phyloP scores from a whole-genome alignment of 1,284 basidiomycete genomes.

The Coniophora puteana region DNA sequence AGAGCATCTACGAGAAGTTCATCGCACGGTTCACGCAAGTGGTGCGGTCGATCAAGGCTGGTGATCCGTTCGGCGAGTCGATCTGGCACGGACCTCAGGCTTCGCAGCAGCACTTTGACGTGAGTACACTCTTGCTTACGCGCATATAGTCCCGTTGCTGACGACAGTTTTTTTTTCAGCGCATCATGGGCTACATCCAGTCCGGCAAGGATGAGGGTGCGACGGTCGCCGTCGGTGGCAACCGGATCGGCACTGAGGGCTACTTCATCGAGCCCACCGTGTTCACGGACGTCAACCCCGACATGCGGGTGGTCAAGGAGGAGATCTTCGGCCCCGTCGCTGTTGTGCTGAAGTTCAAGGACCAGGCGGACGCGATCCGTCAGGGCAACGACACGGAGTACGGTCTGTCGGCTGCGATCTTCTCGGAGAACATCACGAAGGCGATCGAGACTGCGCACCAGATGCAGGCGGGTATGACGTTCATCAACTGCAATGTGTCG shows the following conservation, averaged over 20 bases:
- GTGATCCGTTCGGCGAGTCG: conserved; percentile 61
- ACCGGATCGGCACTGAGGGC: conserved; percentile 52
- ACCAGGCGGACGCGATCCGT: conserved; percentile 45
- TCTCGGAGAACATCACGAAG: conserved; percentile 67
- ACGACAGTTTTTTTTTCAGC: conserved; percentile 29
- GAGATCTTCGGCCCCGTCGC: conserved; percentile 64
- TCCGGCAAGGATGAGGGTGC: conserved; percentile 68
- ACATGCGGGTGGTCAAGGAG: conserved; percentile 70
- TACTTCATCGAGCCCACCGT: conserved; percentile 61
- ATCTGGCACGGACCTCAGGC: conserved; percentile 77
- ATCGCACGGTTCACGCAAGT: conserved; percentile 41
- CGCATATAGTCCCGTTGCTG: background rate
- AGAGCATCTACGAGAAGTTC: conserved; percentile 61
- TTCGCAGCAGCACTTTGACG: conserved; percentile 48
- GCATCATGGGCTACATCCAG: conserved; percentile 73
- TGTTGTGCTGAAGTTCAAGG: conserved; percentile 16
- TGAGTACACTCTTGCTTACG: conserved; percentile 19
- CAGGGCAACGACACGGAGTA: conserved; percentile 72
- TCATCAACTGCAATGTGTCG: conserved; percentile 69
- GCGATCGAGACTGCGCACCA: conserved; percentile 66
- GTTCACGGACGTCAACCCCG: conserved; percentile 57
- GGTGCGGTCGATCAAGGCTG: conserved; percentile 49
- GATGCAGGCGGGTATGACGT: conserved; percentile 77
- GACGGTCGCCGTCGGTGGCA: conserved; percentile 60
- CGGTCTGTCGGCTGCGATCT: conserved; percentile 75